These are phyloP conservation scores for Trichoderma citrinoviride DNA, from an alignment of 2,329 filamentous ascomycete species.

Conservation along the genomic window DNA sequence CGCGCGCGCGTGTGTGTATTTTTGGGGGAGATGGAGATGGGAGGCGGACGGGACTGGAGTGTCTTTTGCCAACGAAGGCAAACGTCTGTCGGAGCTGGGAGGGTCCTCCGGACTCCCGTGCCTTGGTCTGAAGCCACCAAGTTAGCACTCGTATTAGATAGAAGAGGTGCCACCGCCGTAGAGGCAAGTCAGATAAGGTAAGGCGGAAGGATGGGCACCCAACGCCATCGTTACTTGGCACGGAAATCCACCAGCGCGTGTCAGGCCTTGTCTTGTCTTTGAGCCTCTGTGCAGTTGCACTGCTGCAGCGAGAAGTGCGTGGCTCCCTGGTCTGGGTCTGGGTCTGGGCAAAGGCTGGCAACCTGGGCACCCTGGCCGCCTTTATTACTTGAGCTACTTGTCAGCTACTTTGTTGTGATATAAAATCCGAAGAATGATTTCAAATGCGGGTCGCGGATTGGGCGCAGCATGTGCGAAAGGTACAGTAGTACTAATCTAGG, in stretches of 20 bases:
- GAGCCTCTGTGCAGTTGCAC: too few species aligned
- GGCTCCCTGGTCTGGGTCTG: too few species aligned
- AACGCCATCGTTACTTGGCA: background rate
- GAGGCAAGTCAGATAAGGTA: conserved; percentile 6
- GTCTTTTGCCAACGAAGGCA: background rate
- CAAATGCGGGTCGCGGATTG: conserved; percentile 18
- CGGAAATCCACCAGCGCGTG: too few species aligned
- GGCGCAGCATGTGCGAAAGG: background rate
- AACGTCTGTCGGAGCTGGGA: background rate
- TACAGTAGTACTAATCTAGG: too few species aligned
- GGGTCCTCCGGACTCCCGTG: background rate
- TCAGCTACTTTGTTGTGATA: background rate
- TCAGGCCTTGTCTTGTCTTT: too few species aligned
- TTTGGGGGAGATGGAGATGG: too few species aligned
- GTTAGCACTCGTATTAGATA: too few species aligned
- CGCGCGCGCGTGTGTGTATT: background rate
- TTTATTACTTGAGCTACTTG: background rate
- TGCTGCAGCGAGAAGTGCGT: too few species aligned
- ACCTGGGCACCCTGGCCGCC: too few species aligned
- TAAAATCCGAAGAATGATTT: conserved; percentile 11
- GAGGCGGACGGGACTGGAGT: background rate
- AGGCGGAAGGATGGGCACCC: conserved; percentile 2
- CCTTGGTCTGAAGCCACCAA: too few species aligned
- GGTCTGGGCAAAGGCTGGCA: too few species aligned
- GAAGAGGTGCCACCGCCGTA: background rate